Evolutionary conservation across 768 basidiomycete species (phyloP), one percentile per base, ranked within the genome.

Genomic region (Rhizopogon vinicolor): DNA sequence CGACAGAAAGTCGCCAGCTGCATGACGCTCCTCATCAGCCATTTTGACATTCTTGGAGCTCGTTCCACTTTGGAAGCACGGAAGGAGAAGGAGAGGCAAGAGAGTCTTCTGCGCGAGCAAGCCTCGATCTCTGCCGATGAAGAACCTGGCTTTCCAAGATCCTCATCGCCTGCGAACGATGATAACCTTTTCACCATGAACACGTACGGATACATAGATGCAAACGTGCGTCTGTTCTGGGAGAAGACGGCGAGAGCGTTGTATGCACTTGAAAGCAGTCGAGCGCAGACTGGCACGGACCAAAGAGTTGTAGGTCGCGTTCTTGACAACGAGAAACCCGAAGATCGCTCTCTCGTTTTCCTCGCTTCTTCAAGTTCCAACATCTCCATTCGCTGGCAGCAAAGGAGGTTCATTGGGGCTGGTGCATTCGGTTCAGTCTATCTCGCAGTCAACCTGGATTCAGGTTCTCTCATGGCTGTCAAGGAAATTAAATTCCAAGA

Each of bases 371-470:
- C 93, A n/a, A 87, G 86, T 41, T 94, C 93, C 28, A 97, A 96
- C 63, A 93, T 98, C 58, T 91, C 93, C 3, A 87, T 98, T 58
- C 85, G 91, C 41, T 99, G 97, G 97, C 96, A 98, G 68, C 97
- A 99, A 73, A 94, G 96, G 13, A 85, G 89, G 55, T 98, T 98
- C 74, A 98, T 99, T 62, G 97, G 96, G 50, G 87, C 94, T n/a
- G 97, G 97, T 14, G 95, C 97, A 8, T 98, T 97, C 70, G 97
- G 97, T 19, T 96, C 92, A n/a, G 97, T 99, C n/a, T 99, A 98
- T 69, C 83, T 93, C 45, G 97, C 95, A 16, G 89, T 98, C 72
- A 98, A 98, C 68, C 79, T 98, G 53, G 97, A 98, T 66, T 88
- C 91, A 1, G 93, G 95, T 44, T 89, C 90, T 42, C 84, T 98